Evolutionary conservation across 192 early-diverging fungal species (phyloP).

Genomic region (Backusella parvicylindrica): DNA sequence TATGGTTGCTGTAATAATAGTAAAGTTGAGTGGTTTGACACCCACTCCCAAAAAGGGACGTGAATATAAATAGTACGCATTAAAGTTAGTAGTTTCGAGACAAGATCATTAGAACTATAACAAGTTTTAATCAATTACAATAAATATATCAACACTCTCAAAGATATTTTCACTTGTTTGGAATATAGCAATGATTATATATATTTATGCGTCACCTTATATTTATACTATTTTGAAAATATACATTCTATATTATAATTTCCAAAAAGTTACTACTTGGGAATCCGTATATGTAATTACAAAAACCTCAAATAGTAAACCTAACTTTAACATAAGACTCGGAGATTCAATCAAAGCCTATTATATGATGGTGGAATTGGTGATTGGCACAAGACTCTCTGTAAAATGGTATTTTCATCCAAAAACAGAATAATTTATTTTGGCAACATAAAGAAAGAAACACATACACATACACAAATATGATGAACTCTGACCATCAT

Average conservation of each 20-base stretch:
- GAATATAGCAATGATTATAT: neutral
- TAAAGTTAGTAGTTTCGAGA: too few relatives aligned
- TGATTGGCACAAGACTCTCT: neutral
- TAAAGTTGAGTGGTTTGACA: too few relatives aligned
- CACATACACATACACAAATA: neutral
- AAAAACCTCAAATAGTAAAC: conserved; percentile 2
- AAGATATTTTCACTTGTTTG: neutral
- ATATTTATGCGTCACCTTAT: neutral
- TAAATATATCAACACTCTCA: neutral
- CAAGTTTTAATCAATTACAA: too few relatives aligned
- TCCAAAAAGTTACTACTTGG: neutral
- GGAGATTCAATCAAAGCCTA: neutral
- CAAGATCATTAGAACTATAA: too few relatives aligned
- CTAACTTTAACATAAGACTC: neutral
- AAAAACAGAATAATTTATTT: neutral
- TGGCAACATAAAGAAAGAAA: neutral
- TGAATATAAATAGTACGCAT: too few relatives aligned
- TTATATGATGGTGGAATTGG: neutral
- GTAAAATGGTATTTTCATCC: neutral
- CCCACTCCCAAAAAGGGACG: too few relatives aligned
- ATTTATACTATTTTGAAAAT: neutral
- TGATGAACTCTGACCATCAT: neutral
- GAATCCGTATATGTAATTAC: neutral
- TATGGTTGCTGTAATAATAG: too few relatives aligned
- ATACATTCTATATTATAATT: neutral